Conservation (phyloP, 257 asterid species). For the Ligustrum vulgare region DNA sequence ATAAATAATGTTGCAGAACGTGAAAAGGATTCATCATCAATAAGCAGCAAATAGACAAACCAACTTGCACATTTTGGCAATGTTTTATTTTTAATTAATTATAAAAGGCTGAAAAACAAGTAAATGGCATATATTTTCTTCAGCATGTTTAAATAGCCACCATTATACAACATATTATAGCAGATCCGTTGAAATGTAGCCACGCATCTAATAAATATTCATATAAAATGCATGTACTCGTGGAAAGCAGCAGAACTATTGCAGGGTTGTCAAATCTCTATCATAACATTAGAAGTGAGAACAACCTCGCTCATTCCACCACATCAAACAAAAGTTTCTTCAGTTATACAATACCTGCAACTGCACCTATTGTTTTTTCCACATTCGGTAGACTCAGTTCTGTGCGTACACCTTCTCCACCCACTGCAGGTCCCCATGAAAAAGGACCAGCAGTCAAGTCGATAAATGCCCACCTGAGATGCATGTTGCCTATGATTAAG, state of each 20-base stretch:
- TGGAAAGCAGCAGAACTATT: constrained; percentile 14
- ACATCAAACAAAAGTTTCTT: constrained; percentile 6
- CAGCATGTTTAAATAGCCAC: constrained; percentile 14
- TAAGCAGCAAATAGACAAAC: neutral
- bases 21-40: neutral
- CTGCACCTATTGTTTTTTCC: constrained; percentile 90
- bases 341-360: constrained; percentile 60
- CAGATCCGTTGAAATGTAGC: constrained; percentile 1
- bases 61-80: neutral
- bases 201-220: constrained; percentile 3
- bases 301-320: constrained; percentile 18
- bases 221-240: constrained; percentile 19
- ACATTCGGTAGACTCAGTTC: constrained; percentile 91
- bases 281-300: constrained; percentile 8
- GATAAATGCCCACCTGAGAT: constrained; percentile 90
- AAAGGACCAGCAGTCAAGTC: constrained; percentile 98
- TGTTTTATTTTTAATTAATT: constrained; percentile 1
- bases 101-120: constrained; percentile 12
- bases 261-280: constrained; percentile 1
- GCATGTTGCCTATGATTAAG: constrained; percentile 21
- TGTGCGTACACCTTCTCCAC: constrained; percentile 99
- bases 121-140: constrained; percentile 7
- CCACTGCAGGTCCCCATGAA: constrained; percentile 99
- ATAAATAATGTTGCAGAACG: neutral
- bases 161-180: constrained; percentile 2